A percentile compares a stretch with the other conserved stretches of the same genome.
Conservation (phyloP, 2,329 filamentous ascomycete genomes). For the Cladosporium oxysporum region DNA sequence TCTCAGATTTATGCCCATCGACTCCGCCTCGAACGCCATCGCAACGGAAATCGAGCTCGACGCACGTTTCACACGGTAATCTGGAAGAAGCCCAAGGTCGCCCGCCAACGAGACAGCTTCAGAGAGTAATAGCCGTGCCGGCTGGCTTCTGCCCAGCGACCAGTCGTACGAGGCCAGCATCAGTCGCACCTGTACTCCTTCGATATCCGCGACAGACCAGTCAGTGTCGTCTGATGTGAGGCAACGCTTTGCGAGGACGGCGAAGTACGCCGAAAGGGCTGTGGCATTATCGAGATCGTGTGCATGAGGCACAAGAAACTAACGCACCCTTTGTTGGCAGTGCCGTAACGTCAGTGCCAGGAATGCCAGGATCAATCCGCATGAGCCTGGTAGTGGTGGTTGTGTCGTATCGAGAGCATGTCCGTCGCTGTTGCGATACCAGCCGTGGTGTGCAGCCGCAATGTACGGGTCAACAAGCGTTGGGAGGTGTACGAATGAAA, state of each 20-base stretch:
- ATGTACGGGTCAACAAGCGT: neutral
- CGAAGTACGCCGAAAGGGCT: neutral
- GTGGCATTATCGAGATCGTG: neutral
- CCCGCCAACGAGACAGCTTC: neutral
- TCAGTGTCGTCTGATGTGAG: neutral
- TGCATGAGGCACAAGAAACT: neutral
- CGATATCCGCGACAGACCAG: neutral
- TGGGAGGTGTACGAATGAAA: neutral
- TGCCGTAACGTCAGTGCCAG: neutral
- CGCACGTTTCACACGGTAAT: neutral
- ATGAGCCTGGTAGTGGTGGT: neutral
- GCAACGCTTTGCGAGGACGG: neutral
- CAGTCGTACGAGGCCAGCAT: neutral
- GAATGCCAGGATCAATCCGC: neutral
- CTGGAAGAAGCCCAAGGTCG: neutral
- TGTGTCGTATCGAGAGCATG: neutral
- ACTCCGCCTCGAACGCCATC: neutral
- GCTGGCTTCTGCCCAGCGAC: neutral
- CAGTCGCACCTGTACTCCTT: neutral
- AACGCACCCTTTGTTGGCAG: neutral
- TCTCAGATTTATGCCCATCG: neutral
- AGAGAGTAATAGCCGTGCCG: neutral
- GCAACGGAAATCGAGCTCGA: neutral
- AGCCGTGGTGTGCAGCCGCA: neutral
- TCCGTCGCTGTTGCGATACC: neutral